Evolutionary conservation across 1,284 basidiomycete species (phyloP).

Genomic region (Polyporus tsugae): DNA sequence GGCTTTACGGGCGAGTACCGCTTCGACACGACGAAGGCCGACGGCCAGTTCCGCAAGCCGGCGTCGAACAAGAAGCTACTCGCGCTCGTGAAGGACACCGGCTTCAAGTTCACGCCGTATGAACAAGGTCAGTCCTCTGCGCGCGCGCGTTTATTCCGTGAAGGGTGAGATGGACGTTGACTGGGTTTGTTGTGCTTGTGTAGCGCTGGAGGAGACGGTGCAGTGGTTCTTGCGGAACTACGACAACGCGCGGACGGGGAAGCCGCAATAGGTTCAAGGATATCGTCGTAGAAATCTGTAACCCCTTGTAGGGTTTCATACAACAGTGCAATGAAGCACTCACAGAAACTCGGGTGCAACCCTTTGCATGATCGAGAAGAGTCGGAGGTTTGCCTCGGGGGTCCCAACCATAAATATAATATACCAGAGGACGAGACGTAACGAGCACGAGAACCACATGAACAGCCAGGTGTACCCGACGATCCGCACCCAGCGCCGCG

Average conservation of each 20-base stretch:
- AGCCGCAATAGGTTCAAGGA: slow-evolving; percentile 23
- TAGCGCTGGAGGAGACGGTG: slow-evolving; percentile 40
- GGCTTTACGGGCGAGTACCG: slow-evolving; percentile 78
- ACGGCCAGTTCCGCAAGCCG: slow-evolving; percentile 93
- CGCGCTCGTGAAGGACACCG: slow-evolving; percentile 61
- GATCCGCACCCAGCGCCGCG: slow-evolving; percentile 2
- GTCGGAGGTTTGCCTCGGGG: not conserved
- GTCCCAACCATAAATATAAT: too few species aligned
- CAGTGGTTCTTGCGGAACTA: slow-evolving; percentile 42
- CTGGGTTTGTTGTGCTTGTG: slow-evolving; percentile 4
- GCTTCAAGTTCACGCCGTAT: slow-evolving; percentile 88
- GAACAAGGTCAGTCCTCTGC: slow-evolving; percentile 60
- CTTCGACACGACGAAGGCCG: slow-evolving; percentile 75
- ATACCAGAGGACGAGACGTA: not conserved
- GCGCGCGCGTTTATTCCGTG: not conserved
- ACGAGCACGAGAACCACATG: slow-evolving; percentile 23
- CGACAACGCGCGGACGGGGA: slow-evolving; percentile 37
- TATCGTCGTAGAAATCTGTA: slow-evolving; percentile 2
- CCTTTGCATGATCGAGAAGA: not conserved
- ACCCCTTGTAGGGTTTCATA: not conserved
- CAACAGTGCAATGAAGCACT: not conserved
- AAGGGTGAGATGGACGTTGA: not conserved
- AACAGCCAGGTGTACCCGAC: slow-evolving; percentile 26
- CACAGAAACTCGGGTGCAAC: not conserved
- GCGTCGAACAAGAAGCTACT: slow-evolving; percentile 90